phyloP scores from a whole-genome alignment of 805 yeast genomes.

The Starmera amethionina region DNA sequence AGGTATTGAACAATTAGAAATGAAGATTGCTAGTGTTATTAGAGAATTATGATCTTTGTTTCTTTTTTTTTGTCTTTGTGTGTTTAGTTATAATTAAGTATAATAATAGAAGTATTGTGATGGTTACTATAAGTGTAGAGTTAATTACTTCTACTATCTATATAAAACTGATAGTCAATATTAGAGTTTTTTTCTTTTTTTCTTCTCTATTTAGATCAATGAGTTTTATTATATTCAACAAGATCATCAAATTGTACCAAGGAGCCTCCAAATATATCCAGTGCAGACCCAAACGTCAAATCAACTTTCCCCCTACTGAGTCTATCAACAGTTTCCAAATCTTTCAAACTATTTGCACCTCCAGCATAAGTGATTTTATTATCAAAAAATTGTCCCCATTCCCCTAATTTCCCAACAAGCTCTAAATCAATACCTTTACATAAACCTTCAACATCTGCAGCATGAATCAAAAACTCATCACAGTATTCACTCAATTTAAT shows the following conservation, averaged over 20 bases:
- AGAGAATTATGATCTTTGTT: slow-evolving; percentile 24
- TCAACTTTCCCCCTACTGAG: slow-evolving; percentile 81
- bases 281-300: slow-evolving; percentile 84
- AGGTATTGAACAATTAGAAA: slow-evolving; percentile 77
- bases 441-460: slow-evolving; percentile 97
- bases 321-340: slow-evolving; percentile 52
- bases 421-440: slow-evolving; percentile 87
- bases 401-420: slow-evolving; percentile 59
- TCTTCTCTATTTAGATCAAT: slow-evolving; percentile 2
- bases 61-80: too few species aligned
- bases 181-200: not conserved
- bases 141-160: too few species aligned
- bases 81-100: too few species aligned
- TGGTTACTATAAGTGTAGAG: too few species aligned
- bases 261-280: slow-evolving; percentile 91
- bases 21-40: slow-evolving; percentile 82
- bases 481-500: slow-evolving; percentile 51
- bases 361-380: slow-evolving; percentile 92
- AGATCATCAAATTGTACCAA: slow-evolving; percentile 70
- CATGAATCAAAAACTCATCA: slow-evolving; percentile 85
- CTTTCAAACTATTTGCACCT: slow-evolving; percentile 74
- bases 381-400: slow-evolving; percentile 49
- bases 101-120: too few species aligned
- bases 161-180: slow-evolving; percentile 2
- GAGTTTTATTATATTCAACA: slow-evolving; percentile 57